Conservation (phyloP, 495 filamentous ascomycete genomes). For the Recurvomyces mirabilis region DNA sequence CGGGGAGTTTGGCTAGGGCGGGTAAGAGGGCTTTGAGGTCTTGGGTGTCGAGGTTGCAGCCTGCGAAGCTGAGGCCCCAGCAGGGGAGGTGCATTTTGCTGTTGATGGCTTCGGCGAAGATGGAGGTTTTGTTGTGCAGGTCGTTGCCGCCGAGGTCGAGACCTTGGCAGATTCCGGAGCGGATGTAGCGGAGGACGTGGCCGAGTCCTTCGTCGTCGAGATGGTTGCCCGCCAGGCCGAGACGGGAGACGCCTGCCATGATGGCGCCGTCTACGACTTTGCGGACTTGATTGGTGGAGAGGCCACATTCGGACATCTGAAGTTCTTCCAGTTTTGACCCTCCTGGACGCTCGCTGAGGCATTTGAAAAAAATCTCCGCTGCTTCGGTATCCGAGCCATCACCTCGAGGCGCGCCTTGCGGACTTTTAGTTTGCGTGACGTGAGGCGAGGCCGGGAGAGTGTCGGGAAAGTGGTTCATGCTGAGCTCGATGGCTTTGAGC, state of each 20-base stretch:
- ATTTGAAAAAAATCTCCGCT: conserved; percentile 54
- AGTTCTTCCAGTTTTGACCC: conserved; percentile 71
- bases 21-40: conserved; percentile 68
- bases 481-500: conserved; percentile 75
- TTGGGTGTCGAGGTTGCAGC: conserved; percentile 65
- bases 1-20: conserved; percentile 54
- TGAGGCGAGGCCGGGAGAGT: conserved; percentile 21
- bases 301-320: conserved; percentile 65
- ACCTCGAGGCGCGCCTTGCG: background rate
- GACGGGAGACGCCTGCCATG: conserved; percentile 59
- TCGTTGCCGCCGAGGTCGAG: conserved; percentile 93
- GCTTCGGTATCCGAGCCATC: conserved; percentile 33
- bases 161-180: conserved; percentile 66
- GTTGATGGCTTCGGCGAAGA: conserved; percentile 54
- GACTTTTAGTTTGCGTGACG: conserved; percentile 14
- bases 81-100: conserved; percentile 43
- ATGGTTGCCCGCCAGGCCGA: conserved; percentile 73
- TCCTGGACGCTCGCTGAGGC: conserved; percentile 62
- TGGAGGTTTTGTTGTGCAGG: conserved; percentile 54
- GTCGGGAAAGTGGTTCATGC: conserved; percentile 70
- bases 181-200: conserved; percentile 64
- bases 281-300: conserved; percentile 57
- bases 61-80: conserved; percentile 75
- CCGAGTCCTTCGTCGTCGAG: conserved; percentile 61
- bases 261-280: conserved; percentile 64